A percentile compares a stretch with the other conserved stretches of the same genome.
phyloP scores from a whole-genome alignment of 306 rosid species.

The Fragaria iinumae region DNA sequence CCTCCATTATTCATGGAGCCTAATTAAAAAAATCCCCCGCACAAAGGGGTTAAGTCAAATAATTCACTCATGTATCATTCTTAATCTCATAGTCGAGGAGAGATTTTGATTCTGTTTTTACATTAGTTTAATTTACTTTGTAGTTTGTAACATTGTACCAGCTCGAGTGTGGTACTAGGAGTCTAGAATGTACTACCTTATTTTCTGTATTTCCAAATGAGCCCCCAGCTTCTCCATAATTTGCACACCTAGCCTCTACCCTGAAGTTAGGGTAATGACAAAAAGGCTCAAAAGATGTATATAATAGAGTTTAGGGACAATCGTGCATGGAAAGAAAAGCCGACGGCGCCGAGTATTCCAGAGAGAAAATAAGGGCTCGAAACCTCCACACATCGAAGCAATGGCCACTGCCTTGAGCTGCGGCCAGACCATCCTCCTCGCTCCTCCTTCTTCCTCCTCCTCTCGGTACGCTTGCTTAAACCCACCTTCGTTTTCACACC shows the following conservation, averaged over 20 bases:
- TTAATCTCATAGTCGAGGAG: no score
- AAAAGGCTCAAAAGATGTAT: background rate
- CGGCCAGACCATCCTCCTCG: background rate
- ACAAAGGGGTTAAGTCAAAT: no score
- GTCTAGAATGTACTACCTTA: background rate
- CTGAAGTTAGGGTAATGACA: background rate
- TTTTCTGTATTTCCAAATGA: background rate
- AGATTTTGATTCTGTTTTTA: no score
- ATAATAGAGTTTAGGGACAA: background rate
- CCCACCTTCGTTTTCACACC: background rate
- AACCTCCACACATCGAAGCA: background rate
- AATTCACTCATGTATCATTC: no score
- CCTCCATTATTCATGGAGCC: no score
- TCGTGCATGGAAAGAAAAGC: conserved; percentile 14
- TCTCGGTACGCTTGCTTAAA: background rate
- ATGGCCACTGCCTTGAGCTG: conserved; percentile 20
- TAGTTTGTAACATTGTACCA: no score
- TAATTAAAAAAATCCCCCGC: no score
- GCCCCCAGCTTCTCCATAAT: background rate
- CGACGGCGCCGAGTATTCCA: conserved; percentile 1
- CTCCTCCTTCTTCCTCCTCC: background rate
- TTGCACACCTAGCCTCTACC: background rate
- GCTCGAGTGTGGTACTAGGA: background rate
- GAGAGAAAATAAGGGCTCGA: background rate
- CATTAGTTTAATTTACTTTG: no score